Base-by-base conservation (phyloP, 345 rosid genomes). In the Salix brachista region DNA sequence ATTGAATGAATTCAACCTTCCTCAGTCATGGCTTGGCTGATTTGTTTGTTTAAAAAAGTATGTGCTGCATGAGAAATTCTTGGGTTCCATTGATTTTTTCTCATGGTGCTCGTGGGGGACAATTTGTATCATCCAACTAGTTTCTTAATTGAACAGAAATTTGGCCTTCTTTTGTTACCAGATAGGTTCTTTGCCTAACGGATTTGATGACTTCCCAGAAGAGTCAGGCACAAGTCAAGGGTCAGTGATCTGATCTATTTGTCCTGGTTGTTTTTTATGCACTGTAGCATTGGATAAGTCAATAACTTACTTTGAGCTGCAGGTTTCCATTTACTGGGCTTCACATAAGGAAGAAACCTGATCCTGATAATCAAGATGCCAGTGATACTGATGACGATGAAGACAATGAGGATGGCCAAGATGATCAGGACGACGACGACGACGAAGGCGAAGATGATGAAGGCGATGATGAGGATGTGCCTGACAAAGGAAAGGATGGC, bases 331-430 rank as follows among this genome's bases (percentile, higher is more conserved):
- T 87, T 66, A 75, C 67, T 17, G 81, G 87, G 79, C 85, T 83
- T 52, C 83, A 75, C 56, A 66, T 69, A 3, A 76, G 72, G 81
- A 82, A 70, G 69, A 83, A 85, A 79, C 83, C 86, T 67, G 86
- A 77, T 76, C 83, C 82, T 0, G 85, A 86, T 70, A 89, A 81
- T 60, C 72, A 74, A 71, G 92, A 87, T 70, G 84, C 75, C 26
- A 77, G 89, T 70, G 90, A 89, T 50, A 85, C 87, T 4, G 88
- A 89, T 73, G 89, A 89, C 61, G 88, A 87, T 73, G 62, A 56
- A 56, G 61, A 83, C 1, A 87, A 81, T 0, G 89, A 82, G 0
- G 84, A 82, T 0, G 85, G 82, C 1, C 87, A 65, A 65, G 83
- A 65, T 66, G 86, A 39, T 16, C 83, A 83, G 23, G 88, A 86